Base-by-base conservation (phyloP, 2,329 filamentous ascomycete species). In the Metarhizium guizhouense region DNA sequence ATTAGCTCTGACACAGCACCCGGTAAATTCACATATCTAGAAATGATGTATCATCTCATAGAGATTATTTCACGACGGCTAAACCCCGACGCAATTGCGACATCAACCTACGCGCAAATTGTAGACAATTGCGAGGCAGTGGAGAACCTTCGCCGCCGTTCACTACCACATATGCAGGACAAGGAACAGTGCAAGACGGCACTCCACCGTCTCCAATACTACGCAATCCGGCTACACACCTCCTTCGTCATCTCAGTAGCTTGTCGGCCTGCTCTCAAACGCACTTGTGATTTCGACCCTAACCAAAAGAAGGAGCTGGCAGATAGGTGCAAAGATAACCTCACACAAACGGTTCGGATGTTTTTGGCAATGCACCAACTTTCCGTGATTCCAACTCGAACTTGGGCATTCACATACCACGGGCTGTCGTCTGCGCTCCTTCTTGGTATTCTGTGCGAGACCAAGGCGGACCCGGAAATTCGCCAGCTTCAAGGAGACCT, bases 341-440 rank as follows among this genome's bases (percentile, higher is more conserved):
- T 86, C 30, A 81, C 81, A 6, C 82, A 86, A 64, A 86, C 83
- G 13, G 83, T 86, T 11, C 78, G 81, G 45, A 86, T 86, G 83
- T 86, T 86, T 63, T 71, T 86, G 25, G 81, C 83, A 16, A 86
- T 86, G 83, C 83, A 86, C 65, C 83, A 85, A 59, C 70, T 86
- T 34, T 85, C 82, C 2, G 80, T 84, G 8, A 85, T 86, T 50
- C 83, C 83, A 1, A 86, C 83, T 0, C 74, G 83, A 30, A 85
- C 81, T 56, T 86, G 83, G 83, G 83, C 83, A 0, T 86, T 86
- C 58, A 86, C 83, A 1, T 86, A 86, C 56, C 82, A 86, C 61
- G 82, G 83, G 1, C 74, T 86, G 7, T 86, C 83, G 8, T 86
- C 83, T 0, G 83, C 83, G 1, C 75, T 86, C 3, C 72, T 86